Base-by-base conservation (phyloP, 148 eudicot species). In the Fagopyrum esculentum region DNA sequence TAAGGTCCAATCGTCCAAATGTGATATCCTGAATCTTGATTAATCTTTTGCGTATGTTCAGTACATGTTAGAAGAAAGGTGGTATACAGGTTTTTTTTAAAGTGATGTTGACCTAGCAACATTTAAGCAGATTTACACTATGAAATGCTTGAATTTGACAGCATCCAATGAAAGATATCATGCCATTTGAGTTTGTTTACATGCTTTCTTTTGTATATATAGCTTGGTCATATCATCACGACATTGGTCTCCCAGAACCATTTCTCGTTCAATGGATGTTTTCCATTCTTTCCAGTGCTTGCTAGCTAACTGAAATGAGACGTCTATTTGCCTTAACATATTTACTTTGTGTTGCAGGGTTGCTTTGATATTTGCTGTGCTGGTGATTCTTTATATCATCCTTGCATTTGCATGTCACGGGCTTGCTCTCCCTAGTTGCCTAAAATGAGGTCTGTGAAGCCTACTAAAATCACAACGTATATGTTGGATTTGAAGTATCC, bases 321-420 rank as follows among this genome's bases (percentile, higher is more conserved):
- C 59, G 49, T 0, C 26, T 22, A 22, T 22, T 22, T 49, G 22
- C 4, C 73, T 59, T 19, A 30, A 59, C 64, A 19, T 29, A 19
- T 22, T 26, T 63, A 35, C 69, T 63, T 66, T 43, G 17, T 5
- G 64, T 54, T 85, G 87, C 95, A 93, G 98, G 84, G 71, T 91
- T 43, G 86, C 89, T 5, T 77, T 91, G 81, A 82, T 91, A 54
- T 22, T 90, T 59, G 90, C 87, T 54, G 91, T 94, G 60, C 79
- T 94, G 84, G 83, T 89, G 84, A 82, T 94, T 81, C 74, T 82
- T 66, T 94, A 94, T 76, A 77, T 91, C 26, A 88, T 94, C 26
- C 72, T 88, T 75, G 97, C 97, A 59, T 94, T 87, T 63, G 93
- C 86, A 74, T 94, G 98, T 83, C 89, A 88, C 17, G 98, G 98